phyloP scores from a whole-genome alignment of 2,329 filamentous ascomycete species.

The Davidsoniella neocaledoniae region DNA sequence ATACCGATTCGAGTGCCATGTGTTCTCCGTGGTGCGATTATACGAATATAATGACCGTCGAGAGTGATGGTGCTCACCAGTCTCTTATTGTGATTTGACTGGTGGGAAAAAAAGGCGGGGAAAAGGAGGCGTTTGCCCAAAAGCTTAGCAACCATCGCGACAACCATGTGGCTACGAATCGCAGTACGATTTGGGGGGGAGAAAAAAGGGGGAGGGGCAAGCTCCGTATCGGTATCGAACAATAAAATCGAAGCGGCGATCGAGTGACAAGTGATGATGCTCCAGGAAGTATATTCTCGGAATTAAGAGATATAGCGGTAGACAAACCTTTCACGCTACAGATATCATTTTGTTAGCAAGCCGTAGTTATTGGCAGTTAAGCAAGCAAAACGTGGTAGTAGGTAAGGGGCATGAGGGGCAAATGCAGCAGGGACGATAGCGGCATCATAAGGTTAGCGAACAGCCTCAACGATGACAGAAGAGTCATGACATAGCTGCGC shows the following conservation, averaged over 20 bases:
- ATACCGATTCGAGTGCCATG: not conserved
- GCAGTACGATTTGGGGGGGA: not conserved
- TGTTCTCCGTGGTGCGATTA: too few relatives aligned
- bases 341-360: constrained; percentile 3
- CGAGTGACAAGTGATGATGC: constrained; percentile 6
- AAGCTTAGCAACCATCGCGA: constrained; percentile 5
- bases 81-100: not conserved
- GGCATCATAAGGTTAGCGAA: too few relatives aligned
- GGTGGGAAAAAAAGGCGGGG: not conserved
- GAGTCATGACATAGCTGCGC: too few relatives aligned
- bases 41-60: not conserved
- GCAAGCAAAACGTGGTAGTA: not conserved
- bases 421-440: not conserved
- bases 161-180: not conserved
- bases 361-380: not conserved
- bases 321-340: constrained; percentile 13
- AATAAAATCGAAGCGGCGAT: not conserved
- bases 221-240: not conserved
- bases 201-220: not conserved
- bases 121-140: constrained; percentile 5
- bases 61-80: not conserved
- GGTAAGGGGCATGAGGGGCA: not conserved
- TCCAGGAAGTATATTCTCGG: not conserved
- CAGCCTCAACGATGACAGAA: too few relatives aligned
- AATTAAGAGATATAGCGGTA: not conserved